Base-by-base conservation (phyloP, 345 rosid species). In the Eucalyptus fibrosa region DNA sequence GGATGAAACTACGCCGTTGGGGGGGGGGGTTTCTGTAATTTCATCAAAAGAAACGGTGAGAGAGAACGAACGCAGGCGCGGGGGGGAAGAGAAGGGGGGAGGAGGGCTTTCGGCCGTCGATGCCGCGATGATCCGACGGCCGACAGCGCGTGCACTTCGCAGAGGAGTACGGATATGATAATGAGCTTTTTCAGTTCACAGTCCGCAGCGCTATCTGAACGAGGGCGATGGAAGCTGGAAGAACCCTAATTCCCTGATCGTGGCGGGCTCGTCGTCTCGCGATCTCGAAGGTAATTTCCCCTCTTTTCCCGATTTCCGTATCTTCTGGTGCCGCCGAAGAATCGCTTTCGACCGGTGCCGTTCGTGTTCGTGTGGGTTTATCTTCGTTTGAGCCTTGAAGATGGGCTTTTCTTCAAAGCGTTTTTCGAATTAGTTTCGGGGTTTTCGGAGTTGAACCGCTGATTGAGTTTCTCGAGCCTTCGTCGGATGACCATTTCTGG, bases 101-200 rank as follows among this genome's bases (percentile, higher is more conserved):
- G 14, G 30, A 24, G 62, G 30, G 62, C 7, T 56, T 56, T 56
- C 62, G 62, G 62, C 62, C 62, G 62, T 56, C 0, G 62, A 56
- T 56, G 62, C 30, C 3, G 2, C 7, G 30, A 10, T 10, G 30
- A 56, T 56, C 62, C 30, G 30, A 56, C 62, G 62, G 62, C 30
- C 0, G 6, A 56, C 2, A 56, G 62, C 13, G 14, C 30, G 0
- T 24, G 59, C 59, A 56, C 30, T 56, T 56, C 62, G 30, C 30
- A 10, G 62, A 56, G 62, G 62, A 10, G 13, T 24, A 24, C 62
- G 13, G 62, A 24, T 56, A 56, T 11, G 62, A 26, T 56, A 5
- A 8, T 56, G 14, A 56, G 62, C 62, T 11, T 56, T 24, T 26
- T 24, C 62, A 26, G 62, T 56, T 24, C 62, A 5, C 30, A 56